phyloP scores from a whole-genome alignment of 768 basidiomycete species.

The Leccinum boreale region DNA sequence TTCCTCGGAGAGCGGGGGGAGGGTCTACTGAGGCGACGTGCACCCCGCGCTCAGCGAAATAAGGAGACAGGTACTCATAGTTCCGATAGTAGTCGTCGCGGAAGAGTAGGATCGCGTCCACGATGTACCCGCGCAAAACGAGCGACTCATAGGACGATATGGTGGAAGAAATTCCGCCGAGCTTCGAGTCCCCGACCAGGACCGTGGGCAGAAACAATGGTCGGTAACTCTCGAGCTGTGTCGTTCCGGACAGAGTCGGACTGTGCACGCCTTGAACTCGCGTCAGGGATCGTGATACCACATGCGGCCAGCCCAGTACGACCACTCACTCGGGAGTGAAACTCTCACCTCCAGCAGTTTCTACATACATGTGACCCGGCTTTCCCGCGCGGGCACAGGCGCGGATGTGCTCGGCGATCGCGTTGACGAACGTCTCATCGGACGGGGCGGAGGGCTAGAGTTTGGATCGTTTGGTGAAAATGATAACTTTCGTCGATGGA shows the following conservation, averaged over 20 bases:
- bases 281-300: neutral
- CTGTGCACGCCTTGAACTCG: slow-evolving; percentile 76
- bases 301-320: neutral
- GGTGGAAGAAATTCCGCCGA: slow-evolving; percentile 93
- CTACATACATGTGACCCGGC: slow-evolving; percentile 70
- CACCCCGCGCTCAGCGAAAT: slow-evolving; percentile 73
- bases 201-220: slow-evolving; percentile 85
- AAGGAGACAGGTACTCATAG: slow-evolving; percentile 73
- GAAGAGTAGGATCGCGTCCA: slow-evolving; percentile 84
- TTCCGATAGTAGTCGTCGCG: slow-evolving; percentile 86
- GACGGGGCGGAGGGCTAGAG: slow-evolving; percentile 42
- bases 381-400: slow-evolving; percentile 39
- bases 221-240: slow-evolving; percentile 83
- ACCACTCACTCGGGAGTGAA: slow-evolving; percentile 12
- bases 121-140: slow-evolving; percentile 80
- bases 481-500: neutral
- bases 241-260: slow-evolving; percentile 76
- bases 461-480: slow-evolving; percentile 6
- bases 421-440: slow-evolving; percentile 62
- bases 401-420: slow-evolving; percentile 62
- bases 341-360: slow-evolving; percentile 92
- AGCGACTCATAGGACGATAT: slow-evolving; percentile 93
- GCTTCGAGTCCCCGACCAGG: slow-evolving; percentile 81
- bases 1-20: slow-evolving; percentile 52
- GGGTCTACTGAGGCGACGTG: slow-evolving; percentile 50